Evolutionary conservation across 192 early-diverging fungal species (phyloP).

Genomic region (Entomortierella beljakovae): DNA sequence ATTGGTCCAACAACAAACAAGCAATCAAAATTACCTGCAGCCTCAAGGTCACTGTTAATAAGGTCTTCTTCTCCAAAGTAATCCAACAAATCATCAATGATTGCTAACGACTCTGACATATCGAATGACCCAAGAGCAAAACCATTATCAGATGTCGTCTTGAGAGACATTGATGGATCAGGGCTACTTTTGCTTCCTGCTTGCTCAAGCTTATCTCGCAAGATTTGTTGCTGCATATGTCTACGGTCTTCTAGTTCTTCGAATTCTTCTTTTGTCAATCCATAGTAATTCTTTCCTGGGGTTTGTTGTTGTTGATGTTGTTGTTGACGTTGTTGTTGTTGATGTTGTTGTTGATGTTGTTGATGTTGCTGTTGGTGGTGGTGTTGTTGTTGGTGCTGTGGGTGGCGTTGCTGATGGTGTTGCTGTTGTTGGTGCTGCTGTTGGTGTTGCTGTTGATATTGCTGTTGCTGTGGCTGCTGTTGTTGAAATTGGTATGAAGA

Average conservation of each 20-base stretch:
- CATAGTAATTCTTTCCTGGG: not conserved
- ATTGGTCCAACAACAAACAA: not conserved
- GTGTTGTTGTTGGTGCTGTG: slow-evolving; percentile 6
- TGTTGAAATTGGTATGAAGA: too few relatives aligned
- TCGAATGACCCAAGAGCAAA: slow-evolving; percentile 46
- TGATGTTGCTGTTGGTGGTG: not conserved
- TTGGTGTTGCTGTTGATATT: slow-evolving; percentile 27
- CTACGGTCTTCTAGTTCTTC: slow-evolving; percentile 53
- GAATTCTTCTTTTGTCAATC: slow-evolving; percentile 33
- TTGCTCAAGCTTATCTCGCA: slow-evolving; percentile 32
- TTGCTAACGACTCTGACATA: slow-evolving; percentile 52
- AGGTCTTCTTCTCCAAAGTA: slow-evolving; percentile 53
- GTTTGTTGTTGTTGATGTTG: slow-evolving; percentile 6
- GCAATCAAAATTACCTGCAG: slow-evolving; percentile 13
- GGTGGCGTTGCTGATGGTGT: slow-evolving; percentile 22
- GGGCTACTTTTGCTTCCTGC: slow-evolving; percentile 15
- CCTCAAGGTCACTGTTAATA: slow-evolving; percentile 10
- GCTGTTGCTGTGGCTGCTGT: too few relatives aligned
- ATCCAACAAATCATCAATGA: slow-evolving; percentile 49
- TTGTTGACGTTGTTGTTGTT: slow-evolving; percentile 34
- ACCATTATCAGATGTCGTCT: slow-evolving; percentile 42
- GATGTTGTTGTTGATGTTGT: not conserved
- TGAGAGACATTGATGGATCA: slow-evolving; percentile 35
- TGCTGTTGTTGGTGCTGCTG: slow-evolving; percentile 21
- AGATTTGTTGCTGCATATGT: slow-evolving; percentile 47